Evolutionary conservation across 495 filamentous ascomycete species (phyloP).

Genomic region (Annulohypoxylon nitens): DNA sequence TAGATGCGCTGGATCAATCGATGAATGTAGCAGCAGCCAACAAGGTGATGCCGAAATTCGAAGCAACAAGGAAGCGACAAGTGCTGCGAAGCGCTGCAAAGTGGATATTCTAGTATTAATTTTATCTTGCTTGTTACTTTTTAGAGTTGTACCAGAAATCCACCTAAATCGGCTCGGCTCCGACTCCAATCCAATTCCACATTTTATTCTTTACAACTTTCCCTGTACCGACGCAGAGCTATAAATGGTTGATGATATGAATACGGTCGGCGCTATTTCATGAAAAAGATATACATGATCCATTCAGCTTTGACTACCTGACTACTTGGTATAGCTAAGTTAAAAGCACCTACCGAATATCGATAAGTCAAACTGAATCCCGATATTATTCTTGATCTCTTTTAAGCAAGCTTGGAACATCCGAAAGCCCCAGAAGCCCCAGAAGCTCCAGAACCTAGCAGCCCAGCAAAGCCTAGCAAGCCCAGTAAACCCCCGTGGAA

Average conservation of each 20-base stretch:
- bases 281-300: background rate
- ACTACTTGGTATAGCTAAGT: background rate
- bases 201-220: slow-evolving; percentile 15
- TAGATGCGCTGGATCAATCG: background rate
- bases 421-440: background rate
- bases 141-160: slow-evolving; percentile 1
- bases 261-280: background rate
- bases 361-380: slow-evolving; percentile 24
- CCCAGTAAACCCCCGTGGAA: background rate
- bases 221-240: slow-evolving; percentile 2
- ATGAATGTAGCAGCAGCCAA: slow-evolving; percentile 7
- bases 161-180: slow-evolving; percentile 18
- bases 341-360: slow-evolving; percentile 9
- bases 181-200: slow-evolving; percentile 18
- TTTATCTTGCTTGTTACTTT: background rate
- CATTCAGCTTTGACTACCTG: background rate
- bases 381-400: background rate
- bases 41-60: slow-evolving; percentile 19
- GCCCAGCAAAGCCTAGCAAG: background rate
- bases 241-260: slow-evolving; percentile 8
- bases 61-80: slow-evolving; percentile 18
- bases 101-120: background rate
- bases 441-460: background rate
- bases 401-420: background rate
- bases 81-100: background rate